These are phyloP conservation scores for Trichosanthes cucumerina DNA, from an alignment of 306 rosid genomes.

Conservation along the genomic window DNA sequence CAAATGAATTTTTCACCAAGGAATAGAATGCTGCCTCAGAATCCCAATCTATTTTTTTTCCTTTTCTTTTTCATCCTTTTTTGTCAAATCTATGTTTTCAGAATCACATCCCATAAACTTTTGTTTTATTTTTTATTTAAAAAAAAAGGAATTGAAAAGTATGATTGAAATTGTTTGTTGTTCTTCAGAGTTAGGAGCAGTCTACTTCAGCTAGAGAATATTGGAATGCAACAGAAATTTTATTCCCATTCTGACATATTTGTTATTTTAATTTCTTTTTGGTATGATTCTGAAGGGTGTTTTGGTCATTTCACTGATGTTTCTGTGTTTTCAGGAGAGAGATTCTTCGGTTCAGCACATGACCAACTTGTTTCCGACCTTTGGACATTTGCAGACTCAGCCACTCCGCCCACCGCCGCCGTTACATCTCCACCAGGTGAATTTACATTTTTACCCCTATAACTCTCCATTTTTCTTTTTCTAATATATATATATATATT, in stretches of 20 bases:
- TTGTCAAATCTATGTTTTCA: background rate
- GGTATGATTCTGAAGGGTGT: background rate
- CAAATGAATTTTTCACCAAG: background rate
- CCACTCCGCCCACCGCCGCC: constrained; percentile 58
- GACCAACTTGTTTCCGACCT: constrained; percentile 51
- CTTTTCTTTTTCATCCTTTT: background rate
- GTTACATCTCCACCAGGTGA: constrained; percentile 67
- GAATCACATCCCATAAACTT: background rate
- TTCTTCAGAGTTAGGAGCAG: background rate
- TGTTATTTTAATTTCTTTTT: background rate
- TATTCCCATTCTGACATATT: background rate
- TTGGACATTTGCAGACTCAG: constrained; percentile 58
- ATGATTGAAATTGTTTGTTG: constrained; percentile 2
- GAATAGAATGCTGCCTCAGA: background rate
- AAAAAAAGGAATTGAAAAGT: background rate
- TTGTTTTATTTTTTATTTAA: background rate
- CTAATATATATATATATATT: too few relatives aligned
- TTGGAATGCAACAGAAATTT: constrained; percentile 3
- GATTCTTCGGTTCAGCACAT: constrained; percentile 67
- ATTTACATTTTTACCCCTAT: background rate
- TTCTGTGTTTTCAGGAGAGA: constrained; percentile 36
- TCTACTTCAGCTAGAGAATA: constrained; percentile 7
- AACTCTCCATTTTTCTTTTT: background rate
- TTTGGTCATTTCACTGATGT: background rate
- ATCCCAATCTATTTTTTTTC: background rate